A percentile compares a stretch with the other conserved stretches of the same genome.
Evolutionary conservation across 2,329 filamentous ascomycete species (phyloP).

Genomic region (Epichloe amarillans): DNA sequence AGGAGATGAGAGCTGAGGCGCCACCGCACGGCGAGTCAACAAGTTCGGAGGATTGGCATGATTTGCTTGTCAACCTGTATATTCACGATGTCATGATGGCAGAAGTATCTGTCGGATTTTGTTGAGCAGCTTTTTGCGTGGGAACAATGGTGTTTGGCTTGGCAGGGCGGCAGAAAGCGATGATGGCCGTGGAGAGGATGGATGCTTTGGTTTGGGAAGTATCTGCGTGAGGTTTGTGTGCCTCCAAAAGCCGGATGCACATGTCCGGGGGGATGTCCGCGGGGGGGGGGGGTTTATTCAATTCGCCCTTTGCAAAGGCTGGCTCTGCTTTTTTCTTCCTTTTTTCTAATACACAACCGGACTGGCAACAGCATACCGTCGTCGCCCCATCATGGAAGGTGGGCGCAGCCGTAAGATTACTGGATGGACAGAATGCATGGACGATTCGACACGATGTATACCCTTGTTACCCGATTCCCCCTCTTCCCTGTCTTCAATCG

Average conservation of each 20-base stretch:
- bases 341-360: slow-evolving; percentile 22
- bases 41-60: background rate
- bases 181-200: background rate
- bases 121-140: slow-evolving; percentile 8
- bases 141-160: slow-evolving; percentile 4
- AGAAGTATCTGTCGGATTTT: slow-evolving; percentile 9
- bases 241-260: background rate
- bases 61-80: slow-evolving; percentile 9
- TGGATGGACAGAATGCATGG: slow-evolving; percentile 30
- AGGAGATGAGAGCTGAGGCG: slow-evolving; percentile 13
- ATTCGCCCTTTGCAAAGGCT: slow-evolving; percentile 1
- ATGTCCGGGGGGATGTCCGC: background rate
- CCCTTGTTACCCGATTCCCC: slow-evolving; percentile 22
- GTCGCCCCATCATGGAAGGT: slow-evolving; percentile 1
- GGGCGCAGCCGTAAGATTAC: slow-evolving; percentile 14
- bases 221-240: background rate
- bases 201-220: background rate
- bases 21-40: background rate
- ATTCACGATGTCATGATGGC: slow-evolving; percentile 25
- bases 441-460: slow-evolving; percentile 32
- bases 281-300: background rate
- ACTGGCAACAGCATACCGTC: slow-evolving; percentile 25
- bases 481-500: slow-evolving; percentile 9
- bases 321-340: slow-evolving; percentile 13
- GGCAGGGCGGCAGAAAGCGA: background rate